Evolutionary conservation across 177 flowering plant species (phyloP).

Genomic region (Vitis hybrid): DNA sequence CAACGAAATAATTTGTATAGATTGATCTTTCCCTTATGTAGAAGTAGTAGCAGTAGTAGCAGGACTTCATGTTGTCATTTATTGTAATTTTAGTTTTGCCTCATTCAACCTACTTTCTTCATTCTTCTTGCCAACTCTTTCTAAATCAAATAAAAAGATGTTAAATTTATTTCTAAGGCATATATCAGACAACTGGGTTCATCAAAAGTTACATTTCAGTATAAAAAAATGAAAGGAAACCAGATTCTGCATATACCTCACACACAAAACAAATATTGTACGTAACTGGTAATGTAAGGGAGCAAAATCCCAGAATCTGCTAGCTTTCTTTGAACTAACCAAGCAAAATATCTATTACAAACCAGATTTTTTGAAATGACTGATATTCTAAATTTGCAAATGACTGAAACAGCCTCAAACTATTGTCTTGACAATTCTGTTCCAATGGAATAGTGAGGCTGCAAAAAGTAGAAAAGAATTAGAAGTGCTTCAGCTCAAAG

Average conservation of each 20-base stretch:
- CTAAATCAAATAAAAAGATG: neutral
- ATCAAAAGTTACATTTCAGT: neutral
- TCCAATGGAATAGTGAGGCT: neutral
- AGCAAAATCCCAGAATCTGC: no score
- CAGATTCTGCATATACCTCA: no score
- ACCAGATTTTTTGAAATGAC: neutral
- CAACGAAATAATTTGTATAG: conserved; percentile 19
- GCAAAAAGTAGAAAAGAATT: neutral
- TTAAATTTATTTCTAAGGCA: neutral
- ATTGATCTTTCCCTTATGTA: neutral
- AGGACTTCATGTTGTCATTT: neutral
- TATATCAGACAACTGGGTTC: neutral
- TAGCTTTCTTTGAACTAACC: no score
- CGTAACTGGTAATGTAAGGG: no score
- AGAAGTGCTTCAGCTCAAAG: conserved; percentile 4
- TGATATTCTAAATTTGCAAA: neutral
- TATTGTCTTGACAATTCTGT: conserved; percentile 5
- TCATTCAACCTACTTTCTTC: neutral
- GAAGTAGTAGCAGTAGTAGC: neutral
- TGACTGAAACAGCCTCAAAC: neutral
- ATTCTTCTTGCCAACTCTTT: neutral
- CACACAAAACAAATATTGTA: no score
- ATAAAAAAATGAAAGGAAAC: neutral
- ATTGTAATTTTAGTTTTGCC: neutral
- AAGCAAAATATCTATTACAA: no score